Evolutionary conservation across 768 basidiomycete genomes (phyloP).

Genomic region (Cystofilobasidium ferigula): DNA sequence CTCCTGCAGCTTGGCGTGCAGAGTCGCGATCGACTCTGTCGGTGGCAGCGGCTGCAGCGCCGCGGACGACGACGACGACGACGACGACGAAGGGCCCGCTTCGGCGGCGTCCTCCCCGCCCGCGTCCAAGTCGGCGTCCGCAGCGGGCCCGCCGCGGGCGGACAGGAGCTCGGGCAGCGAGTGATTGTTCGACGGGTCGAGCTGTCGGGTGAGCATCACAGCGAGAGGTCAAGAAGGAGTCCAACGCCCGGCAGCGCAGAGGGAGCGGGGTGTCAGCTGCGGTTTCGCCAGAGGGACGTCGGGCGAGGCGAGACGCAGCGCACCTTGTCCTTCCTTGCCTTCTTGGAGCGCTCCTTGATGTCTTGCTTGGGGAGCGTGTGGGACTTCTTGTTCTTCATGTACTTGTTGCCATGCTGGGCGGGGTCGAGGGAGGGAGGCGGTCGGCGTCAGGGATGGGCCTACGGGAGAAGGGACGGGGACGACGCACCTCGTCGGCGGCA

Average conservation of each 20-base stretch:
- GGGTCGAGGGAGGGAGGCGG: background rate
- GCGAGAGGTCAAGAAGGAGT: background rate
- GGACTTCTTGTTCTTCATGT: conserved; percentile 59
- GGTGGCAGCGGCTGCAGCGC: conserved; percentile 53
- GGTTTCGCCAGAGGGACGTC: background rate
- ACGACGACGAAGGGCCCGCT: conserved; percentile 26
- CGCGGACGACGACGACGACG: conserved; percentile 21
- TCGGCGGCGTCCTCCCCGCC: conserved; percentile 37
- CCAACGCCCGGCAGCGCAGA: too few species aligned
- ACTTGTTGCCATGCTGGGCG: conserved; percentile 50
- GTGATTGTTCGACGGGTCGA: conserved; percentile 84
- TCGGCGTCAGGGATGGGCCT: background rate
- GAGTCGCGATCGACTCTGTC: conserved; percentile 50
- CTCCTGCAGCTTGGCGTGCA: conserved; percentile 64
- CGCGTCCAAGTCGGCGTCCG: conserved; percentile 37
- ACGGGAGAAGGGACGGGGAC: background rate
- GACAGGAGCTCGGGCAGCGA: conserved; percentile 60
- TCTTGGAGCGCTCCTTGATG: conserved; percentile 76
- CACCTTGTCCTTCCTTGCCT: conserved; percentile 79
- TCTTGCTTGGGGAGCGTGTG: conserved; percentile 66
- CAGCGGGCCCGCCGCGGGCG: conserved; percentile 41
- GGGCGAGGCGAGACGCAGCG: background rate
- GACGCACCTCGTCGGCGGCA: conserved; percentile 52
- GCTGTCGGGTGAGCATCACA: conserved; percentile 43
- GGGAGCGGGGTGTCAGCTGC: too few species aligned